Conservation (phyloP, 1,284 basidiomycete species). For the Meripilus lineatus region DNA sequence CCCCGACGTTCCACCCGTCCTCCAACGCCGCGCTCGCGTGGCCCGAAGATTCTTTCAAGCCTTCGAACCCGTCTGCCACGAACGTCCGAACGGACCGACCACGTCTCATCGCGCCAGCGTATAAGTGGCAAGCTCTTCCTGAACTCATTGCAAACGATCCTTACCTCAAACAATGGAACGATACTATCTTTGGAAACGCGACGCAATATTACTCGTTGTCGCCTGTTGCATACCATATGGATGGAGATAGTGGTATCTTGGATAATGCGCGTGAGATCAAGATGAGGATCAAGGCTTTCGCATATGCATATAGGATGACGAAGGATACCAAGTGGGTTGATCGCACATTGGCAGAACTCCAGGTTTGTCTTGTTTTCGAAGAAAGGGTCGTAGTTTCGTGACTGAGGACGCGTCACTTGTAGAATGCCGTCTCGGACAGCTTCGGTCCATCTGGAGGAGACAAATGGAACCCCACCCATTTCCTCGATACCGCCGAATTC, state of each 20-base stretch:
- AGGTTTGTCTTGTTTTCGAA: constrained; percentile 41
- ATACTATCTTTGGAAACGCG: constrained; percentile 89
- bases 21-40: constrained; percentile 52
- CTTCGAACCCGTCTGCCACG: constrained; percentile 54
- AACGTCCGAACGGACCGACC: constrained; percentile 78
- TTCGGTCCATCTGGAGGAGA: constrained; percentile 59
- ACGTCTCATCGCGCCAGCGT: constrained; percentile 85
- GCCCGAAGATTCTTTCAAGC: constrained; percentile 73
- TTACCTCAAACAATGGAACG: constrained; percentile 88
- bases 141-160: constrained; percentile 79
- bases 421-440: constrained; percentile 71
- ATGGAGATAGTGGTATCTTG: constrained; percentile 88
- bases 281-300: constrained; percentile 87
- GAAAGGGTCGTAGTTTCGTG: not conserved
- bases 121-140: constrained; percentile 88
- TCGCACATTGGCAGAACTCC: constrained; percentile 79
- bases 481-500: constrained; percentile 93
- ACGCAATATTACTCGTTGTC: constrained; percentile 57
- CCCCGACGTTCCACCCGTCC: constrained; percentile 65
- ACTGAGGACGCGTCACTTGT: constrained; percentile 3
- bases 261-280: constrained; percentile 92
- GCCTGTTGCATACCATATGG: constrained; percentile 71
- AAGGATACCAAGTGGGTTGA: constrained; percentile 88
- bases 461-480: constrained; percentile 86
- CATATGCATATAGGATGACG: constrained; percentile 88